These are phyloP conservation scores for Cordyceps cicadae DNA, from an alignment of 2,329 filamentous ascomycete genomes.

Conservation along the genomic window DNA sequence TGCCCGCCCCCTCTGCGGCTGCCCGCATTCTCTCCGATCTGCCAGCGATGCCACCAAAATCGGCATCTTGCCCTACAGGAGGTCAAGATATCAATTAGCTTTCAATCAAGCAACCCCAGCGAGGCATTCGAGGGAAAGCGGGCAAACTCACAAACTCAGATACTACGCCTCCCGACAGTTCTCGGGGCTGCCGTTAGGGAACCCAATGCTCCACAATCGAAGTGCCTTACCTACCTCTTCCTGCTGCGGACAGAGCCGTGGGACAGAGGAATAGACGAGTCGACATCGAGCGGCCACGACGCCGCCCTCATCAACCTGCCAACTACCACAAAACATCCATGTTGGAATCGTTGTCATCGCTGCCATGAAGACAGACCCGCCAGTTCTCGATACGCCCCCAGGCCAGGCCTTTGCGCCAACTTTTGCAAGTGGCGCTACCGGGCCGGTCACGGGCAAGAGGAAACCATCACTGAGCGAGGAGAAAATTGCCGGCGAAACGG, in stretches of 20 bases:
- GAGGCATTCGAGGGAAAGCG: background rate
- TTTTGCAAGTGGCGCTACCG: background rate
- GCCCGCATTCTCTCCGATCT: background rate
- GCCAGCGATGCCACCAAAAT: background rate
- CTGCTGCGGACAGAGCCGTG: background rate
- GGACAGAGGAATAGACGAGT: background rate
- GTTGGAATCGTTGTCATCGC: background rate
- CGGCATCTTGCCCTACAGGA: background rate
- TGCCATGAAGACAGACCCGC: slow-evolving; percentile 5
- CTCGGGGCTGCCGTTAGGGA: background rate
- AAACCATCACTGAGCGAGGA: slow-evolving; percentile 19
- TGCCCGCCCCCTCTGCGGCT: background rate
- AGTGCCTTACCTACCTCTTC: no score
- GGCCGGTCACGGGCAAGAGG: slow-evolving; percentile 6
- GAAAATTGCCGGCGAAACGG: slow-evolving; percentile 22
- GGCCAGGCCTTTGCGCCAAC: background rate
- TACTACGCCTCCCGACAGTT: background rate
- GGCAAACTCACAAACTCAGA: background rate
- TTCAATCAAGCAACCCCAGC: background rate
- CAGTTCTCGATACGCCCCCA: background rate
- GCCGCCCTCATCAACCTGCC: background rate
- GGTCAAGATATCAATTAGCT: background rate
- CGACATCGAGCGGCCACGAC: background rate
- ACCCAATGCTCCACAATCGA: background rate
- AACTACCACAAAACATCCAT: background rate